Evolutionary conservation across 352 stramenopile genomes (phyloP).

Genomic region (Hyaloperonospora arabidopsidis): DNA sequence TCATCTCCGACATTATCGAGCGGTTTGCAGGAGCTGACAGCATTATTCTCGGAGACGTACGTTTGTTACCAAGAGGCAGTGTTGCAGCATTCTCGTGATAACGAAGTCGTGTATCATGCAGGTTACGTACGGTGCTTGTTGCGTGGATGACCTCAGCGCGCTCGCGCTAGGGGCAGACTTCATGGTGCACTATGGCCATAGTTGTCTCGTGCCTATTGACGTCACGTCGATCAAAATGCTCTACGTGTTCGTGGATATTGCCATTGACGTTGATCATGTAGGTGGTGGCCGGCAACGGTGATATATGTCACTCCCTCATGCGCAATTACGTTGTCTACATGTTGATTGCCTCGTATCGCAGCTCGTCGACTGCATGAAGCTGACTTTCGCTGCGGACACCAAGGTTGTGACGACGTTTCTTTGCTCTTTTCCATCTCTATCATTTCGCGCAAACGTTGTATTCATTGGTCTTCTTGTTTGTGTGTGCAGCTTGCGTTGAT

Average conservation of each 20-base stretch:
- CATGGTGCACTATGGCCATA: constrained; percentile 99
- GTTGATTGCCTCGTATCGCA: constrained; percentile 16
- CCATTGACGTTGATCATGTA: constrained; percentile 95
- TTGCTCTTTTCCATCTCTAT: neutral
- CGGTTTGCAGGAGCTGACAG: constrained; percentile 87
- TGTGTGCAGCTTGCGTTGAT: constrained; percentile 82
- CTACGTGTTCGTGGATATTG: constrained; percentile 99
- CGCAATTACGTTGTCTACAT: constrained; percentile 6
- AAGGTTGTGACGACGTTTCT: constrained; percentile 35
- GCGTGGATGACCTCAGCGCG: constrained; percentile 97
- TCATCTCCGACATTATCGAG: constrained; percentile 97
- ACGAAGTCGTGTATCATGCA: constrained; percentile 10
- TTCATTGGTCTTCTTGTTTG: neutral
- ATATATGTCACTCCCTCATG: neutral
- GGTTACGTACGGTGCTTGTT: constrained; percentile 99
- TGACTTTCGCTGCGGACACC: constrained; percentile 73
- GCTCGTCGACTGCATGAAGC: constrained; percentile 93
- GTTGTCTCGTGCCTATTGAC: constrained; percentile 96
- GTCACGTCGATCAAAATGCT: constrained; percentile 93
- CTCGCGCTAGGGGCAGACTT: constrained; percentile 93
- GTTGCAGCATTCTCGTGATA: neutral
- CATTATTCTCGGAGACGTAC: constrained; percentile 96
- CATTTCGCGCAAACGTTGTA: neutral
- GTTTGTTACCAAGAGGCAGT: constrained; percentile 7
- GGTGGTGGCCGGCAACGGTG: constrained; percentile 1